Evolutionary conservation across 257 asterid species (phyloP).

Genomic region (Ligustrum vulgare): DNA sequence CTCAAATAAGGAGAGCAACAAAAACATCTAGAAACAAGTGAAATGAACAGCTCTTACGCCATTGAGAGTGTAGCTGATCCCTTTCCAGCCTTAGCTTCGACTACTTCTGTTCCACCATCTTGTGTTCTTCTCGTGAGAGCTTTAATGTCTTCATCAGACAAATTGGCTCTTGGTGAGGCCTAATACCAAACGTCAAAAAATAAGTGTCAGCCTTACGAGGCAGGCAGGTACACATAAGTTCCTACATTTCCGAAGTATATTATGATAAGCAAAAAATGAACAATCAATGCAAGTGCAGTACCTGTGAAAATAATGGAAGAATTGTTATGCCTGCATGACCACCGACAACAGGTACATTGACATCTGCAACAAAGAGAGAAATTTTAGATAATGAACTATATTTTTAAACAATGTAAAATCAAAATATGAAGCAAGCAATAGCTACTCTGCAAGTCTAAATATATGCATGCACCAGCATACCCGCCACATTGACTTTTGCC

Average conservation of each 20-base stretch:
- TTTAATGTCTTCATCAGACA: conserved; percentile 60
- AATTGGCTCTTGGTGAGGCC: conserved; percentile 81
- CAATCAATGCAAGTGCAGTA: conserved; percentile 11
- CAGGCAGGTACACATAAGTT: neutral
- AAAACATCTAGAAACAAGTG: neutral
- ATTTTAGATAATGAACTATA: conserved; percentile 7
- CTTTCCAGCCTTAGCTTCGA: conserved; percentile 97
- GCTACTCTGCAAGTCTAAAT: neutral
- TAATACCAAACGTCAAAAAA: conserved; percentile 20
- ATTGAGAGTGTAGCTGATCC: conserved; percentile 98
- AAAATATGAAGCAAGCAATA: neutral
- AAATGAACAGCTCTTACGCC: conserved; percentile 65
- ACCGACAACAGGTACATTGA: conserved; percentile 88
- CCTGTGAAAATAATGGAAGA: conserved; percentile 94
- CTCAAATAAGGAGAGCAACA: neutral
- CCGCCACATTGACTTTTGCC: conserved; percentile 74
- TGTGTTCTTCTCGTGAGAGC: conserved; percentile 91
- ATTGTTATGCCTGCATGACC: conserved; percentile 96
- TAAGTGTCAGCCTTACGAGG: neutral
- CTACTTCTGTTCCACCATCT: conserved; percentile 98
- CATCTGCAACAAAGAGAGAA: conserved; percentile 43
- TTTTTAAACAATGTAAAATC: neutral
- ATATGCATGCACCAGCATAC: conserved; percentile 34
- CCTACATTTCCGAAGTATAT: neutral
- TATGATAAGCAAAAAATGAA: neutral